Percentiles rank a stretch among this genome's conserved stretches.
Evolutionary conservation across 352 stramenopile species (phyloP).

Genomic region (Thalassiosira exigua): DNA sequence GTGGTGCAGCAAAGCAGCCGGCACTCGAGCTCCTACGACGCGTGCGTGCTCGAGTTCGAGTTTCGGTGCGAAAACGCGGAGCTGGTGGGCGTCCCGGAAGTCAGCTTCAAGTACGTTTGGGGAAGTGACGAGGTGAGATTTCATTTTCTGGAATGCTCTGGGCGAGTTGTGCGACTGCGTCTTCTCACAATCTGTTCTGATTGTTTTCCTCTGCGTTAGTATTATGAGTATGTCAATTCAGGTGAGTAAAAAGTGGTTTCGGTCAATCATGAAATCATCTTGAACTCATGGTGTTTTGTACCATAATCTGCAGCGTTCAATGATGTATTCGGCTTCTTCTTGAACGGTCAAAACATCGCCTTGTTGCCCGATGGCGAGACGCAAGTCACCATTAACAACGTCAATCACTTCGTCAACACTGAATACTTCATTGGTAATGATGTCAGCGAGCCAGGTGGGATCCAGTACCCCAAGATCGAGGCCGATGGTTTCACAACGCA

Average conservation of each 20-base stretch:
- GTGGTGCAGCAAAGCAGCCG: background rate
- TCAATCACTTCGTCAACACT: constrained; percentile 30
- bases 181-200: too few relatives aligned
- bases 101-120: constrained; percentile 48
- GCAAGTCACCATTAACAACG: constrained; percentile 44
- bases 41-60: constrained; percentile 49
- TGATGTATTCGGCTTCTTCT: constrained; percentile 53
- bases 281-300: too few relatives aligned
- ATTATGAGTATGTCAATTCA: constrained; percentile 45
- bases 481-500: constrained; percentile 40
- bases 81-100: background rate
- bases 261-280: too few relatives aligned
- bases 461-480: constrained; percentile 27
- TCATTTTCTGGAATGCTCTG: too few relatives aligned
- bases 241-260: too few relatives aligned
- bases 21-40: constrained; percentile 8
- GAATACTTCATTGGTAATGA: constrained; percentile 50
- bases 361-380: constrained; percentile 26
- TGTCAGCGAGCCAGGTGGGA: background rate
- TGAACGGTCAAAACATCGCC: constrained; percentile 56
- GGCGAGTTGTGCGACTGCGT: too few relatives aligned
- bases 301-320: too few relatives aligned
- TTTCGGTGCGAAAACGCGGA: constrained; percentile 27
- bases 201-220: too few relatives aligned
- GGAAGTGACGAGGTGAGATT: constrained; percentile 52